Conservation (phyloP, 202 grass and related monocot genomes). For the Carex arenaria region DNA sequence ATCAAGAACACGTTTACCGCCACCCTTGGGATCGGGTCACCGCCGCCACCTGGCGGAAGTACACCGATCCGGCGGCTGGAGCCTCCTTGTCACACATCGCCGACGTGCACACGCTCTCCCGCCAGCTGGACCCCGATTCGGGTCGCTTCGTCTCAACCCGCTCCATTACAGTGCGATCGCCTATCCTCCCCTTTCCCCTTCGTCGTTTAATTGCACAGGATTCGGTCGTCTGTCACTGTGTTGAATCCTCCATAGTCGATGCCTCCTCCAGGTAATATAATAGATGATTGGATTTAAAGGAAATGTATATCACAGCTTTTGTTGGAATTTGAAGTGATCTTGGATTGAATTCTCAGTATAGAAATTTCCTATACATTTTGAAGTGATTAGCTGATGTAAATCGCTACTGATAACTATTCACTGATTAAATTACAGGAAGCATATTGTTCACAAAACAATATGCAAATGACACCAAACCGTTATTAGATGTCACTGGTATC, state of each 20-base stretch:
- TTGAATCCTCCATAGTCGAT: constrained; percentile 79
- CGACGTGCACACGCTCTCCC: constrained; percentile 79
- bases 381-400: no score
- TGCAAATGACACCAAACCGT: background rate
- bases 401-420: background rate
- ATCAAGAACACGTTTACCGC: constrained; percentile 82
- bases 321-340: background rate
- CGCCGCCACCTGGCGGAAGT: constrained; percentile 88
- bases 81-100: constrained; percentile 72
- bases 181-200: constrained; percentile 70
- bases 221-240: constrained; percentile 81
- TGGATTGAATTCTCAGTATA: background rate
- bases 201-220: constrained; percentile 71
- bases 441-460: no score
- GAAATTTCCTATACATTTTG: no score
- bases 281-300: background rate
- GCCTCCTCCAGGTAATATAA: constrained; percentile 26
- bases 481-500: background rate
- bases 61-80: constrained; percentile 71
- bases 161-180: constrained; percentile 73
- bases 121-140: constrained; percentile 41
- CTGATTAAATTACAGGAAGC: background rate
- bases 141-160: constrained; percentile 66
- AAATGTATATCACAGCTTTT: background rate
- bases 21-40: constrained; percentile 99